Conservation (phyloP, 441 rosid species). For the Kokia cookei region DNA sequence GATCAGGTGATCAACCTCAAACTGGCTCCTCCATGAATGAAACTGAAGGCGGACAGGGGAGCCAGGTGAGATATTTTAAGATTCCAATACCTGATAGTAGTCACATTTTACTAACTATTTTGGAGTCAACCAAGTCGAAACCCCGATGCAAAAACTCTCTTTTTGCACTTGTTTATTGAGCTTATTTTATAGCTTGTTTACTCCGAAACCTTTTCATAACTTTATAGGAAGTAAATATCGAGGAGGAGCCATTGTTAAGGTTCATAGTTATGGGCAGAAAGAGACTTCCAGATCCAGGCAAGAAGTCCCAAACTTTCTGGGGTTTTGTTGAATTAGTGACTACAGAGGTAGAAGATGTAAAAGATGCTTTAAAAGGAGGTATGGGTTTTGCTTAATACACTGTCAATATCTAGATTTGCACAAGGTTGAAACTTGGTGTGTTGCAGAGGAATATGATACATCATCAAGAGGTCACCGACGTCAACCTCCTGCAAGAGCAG, state of each 20-base stretch:
- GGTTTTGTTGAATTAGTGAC: conserved; percentile 77
- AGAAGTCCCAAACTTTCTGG: conserved; percentile 58
- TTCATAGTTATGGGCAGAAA: conserved; percentile 65
- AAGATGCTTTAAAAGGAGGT: conserved; percentile 59
- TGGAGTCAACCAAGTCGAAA: too few species aligned
- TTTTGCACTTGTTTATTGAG: too few species aligned
- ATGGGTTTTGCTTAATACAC: not conserved
- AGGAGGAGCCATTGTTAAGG: conserved; percentile 40
- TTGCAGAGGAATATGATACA: conserved; percentile 62
- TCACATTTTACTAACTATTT: too few species aligned
- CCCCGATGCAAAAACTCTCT: too few species aligned
- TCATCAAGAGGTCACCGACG: conserved; percentile 52
- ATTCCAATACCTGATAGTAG: too few species aligned
- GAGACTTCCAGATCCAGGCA: conserved; percentile 58
- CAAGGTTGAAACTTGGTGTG: not conserved
- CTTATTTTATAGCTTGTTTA: not conserved
- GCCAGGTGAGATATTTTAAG: conserved; percentile 24
- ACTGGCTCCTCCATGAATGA: conserved; percentile 9
- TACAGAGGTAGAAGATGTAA: conserved; percentile 41
- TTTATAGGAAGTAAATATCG: conserved; percentile 41
- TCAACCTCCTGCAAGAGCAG: conserved; percentile 40
- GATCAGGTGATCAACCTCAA: not conserved
- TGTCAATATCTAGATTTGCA: not conserved
- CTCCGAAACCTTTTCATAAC: not conserved
- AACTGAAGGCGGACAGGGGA: conserved; percentile 51